Evolutionary conservation across 768 basidiomycete genomes (phyloP).

Genomic region (Candolleomyces eurysporus): DNA sequence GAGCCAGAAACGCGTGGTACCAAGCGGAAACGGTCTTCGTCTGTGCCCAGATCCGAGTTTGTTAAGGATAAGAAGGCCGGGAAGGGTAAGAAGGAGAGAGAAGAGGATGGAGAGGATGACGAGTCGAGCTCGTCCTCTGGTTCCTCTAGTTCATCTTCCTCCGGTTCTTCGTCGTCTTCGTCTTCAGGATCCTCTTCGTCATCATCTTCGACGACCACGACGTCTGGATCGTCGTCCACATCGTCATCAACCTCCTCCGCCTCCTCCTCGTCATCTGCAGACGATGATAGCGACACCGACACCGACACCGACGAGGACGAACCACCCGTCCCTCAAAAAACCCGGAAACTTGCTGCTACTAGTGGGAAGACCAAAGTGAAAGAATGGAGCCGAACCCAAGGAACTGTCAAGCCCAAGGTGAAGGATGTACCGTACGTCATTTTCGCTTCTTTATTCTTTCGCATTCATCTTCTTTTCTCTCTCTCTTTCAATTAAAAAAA

Average conservation of each 20-base stretch:
- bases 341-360: not conserved
- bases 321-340: constrained; percentile 4
- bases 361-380: not conserved
- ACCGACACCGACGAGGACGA: not conserved
- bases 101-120: constrained; percentile 10
- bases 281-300: too few species aligned
- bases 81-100: not conserved
- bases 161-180: too few species aligned
- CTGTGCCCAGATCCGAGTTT: not conserved
- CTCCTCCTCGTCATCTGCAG: constrained; percentile 18
- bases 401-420: not conserved
- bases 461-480: not conserved
- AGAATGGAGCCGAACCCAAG: not conserved
- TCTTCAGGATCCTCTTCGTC: too few species aligned
- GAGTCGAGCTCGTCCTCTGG: constrained; percentile 3
- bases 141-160: constrained; percentile 21
- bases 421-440: not conserved
- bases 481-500: too few species aligned
- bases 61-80: too few species aligned
- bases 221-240: constrained; percentile 19
- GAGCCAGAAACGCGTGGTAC: not conserved
- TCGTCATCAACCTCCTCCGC: too few species aligned
- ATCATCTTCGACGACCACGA: constrained; percentile 19
- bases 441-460: too few species aligned
- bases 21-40: constrained; percentile 9